A percentile compares a stretch with the other conserved stretches of the same genome.
phyloP scores from a whole-genome alignment of 2,329 filamentous ascomycete species.

The Trichoderma harzianum region DNA sequence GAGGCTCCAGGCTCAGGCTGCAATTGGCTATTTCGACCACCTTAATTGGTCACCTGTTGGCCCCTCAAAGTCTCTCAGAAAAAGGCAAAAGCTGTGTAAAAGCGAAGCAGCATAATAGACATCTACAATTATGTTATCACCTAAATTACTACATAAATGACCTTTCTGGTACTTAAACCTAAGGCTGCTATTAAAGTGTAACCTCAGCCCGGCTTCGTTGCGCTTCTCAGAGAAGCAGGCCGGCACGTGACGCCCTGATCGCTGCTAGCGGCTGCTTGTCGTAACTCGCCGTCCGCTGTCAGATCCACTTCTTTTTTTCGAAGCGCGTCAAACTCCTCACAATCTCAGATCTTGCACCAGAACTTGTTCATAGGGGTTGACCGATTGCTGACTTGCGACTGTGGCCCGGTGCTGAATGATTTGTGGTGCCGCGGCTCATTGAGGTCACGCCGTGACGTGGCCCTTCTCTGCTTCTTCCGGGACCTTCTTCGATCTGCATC shows the following conservation, averaged over 20 bases:
- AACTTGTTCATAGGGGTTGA: background rate
- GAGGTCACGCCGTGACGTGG: slow-evolving; percentile 20
- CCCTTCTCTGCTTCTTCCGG: background rate
- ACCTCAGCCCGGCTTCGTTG: background rate
- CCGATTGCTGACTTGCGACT: slow-evolving; percentile 10
- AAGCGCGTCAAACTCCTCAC: slow-evolving; percentile 27
- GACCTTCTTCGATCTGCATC: background rate
- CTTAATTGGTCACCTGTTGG: background rate
- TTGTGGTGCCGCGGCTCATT: slow-evolving; percentile 16
- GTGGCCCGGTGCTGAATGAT: slow-evolving; percentile 16
- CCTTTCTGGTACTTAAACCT: background rate
- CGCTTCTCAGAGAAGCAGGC: background rate
- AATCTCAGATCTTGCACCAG: slow-evolving; percentile 13
- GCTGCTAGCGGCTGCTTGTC: slow-evolving; percentile 9
- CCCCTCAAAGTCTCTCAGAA: background rate
- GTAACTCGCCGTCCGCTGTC: background rate
- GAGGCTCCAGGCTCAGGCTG: background rate
- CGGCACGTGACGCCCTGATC: slow-evolving; percentile 22
- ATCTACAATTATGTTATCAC: background rate
- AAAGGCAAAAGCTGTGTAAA: background rate
- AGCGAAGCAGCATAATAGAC: background rate
- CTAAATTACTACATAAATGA: background rate
- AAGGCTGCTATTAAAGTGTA: background rate
- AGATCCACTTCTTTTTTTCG: slow-evolving; percentile 24
- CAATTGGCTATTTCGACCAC: background rate